These are phyloP conservation scores for Huntiella omanensis DNA, from an alignment of 2,329 filamentous ascomycete genomes.

Conservation along the genomic window DNA sequence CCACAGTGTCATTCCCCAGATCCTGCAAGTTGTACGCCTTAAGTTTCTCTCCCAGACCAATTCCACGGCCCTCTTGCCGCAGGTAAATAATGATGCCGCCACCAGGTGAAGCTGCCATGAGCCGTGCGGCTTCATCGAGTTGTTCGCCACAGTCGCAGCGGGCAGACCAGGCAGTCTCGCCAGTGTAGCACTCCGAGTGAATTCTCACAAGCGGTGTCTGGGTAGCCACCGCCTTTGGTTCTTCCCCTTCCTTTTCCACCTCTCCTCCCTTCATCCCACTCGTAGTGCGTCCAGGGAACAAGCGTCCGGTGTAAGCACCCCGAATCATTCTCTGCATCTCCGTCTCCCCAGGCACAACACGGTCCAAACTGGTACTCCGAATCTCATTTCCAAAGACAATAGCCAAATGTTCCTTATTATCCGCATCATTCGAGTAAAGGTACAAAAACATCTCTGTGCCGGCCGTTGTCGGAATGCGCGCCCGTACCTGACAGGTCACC, in stretches of 20 bases:
- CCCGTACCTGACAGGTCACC: conserved; percentile 86
- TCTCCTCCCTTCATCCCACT: conserved; percentile 37
- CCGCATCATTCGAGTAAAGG: conserved; percentile 78
- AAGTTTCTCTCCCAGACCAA: conserved; percentile 84
- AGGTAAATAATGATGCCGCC: conserved; percentile 92
- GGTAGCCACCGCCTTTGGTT: conserved; percentile 10
- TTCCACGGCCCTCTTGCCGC: conserved; percentile 87
- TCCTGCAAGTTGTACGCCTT: conserved; percentile 98
- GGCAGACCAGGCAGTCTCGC: conserved; percentile 95
- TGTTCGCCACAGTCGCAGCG: conserved; percentile 97
- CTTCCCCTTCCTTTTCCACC: conserved; percentile 5
- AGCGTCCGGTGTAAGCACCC: conserved; percentile 73
- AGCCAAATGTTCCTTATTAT: conserved; percentile 89
- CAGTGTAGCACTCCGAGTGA: conserved; percentile 96
- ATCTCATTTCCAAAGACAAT: conserved; percentile 90
- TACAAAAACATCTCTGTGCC: conserved; percentile 96
- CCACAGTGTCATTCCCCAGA: conserved; percentile 89
- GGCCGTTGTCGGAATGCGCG: conserved; percentile 78
- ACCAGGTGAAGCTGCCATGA: conserved; percentile 57
- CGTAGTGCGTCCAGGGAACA: conserved; percentile 69
- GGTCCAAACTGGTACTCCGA: conserved; percentile 53
- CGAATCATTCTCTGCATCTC: conserved; percentile 85
- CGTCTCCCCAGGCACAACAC: conserved; percentile 54
- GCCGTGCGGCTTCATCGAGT: conserved; percentile 79
- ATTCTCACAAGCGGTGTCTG: conserved; percentile 62